Conservation (phyloP, 2,329 filamentous ascomycete genomes). For the Ophiosphaerella narmari region DNA sequence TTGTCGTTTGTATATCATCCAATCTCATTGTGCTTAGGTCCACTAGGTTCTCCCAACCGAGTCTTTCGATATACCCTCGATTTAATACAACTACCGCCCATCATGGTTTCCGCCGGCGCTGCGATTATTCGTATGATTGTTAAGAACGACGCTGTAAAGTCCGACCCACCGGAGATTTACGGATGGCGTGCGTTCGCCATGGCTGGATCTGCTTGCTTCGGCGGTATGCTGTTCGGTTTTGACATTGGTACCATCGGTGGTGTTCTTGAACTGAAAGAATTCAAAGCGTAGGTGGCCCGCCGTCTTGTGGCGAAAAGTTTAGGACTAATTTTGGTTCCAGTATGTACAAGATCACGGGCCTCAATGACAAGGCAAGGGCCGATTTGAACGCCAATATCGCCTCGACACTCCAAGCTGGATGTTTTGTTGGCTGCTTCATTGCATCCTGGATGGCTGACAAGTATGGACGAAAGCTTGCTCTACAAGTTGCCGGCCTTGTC, state of each 20-base stretch:
- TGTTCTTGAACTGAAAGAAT: conserved; percentile 64
- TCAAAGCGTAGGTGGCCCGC: conserved; percentile 54
- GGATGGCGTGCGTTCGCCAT: conserved; percentile 70
- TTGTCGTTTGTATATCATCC: background rate
- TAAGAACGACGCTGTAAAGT: conserved; percentile 72
- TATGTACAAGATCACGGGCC: conserved; percentile 57
- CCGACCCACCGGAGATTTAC: conserved; percentile 70
- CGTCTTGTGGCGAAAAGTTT: conserved; percentile 6
- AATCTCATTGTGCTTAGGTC: conserved; percentile 1
- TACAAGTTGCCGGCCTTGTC: conserved; percentile 62
- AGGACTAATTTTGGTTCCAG: conserved; percentile 37
- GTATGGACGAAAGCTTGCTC: conserved; percentile 59
- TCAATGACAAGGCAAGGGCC: conserved; percentile 50
- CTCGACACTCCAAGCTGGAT: conserved; percentile 71
- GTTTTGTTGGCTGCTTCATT: conserved; percentile 67
- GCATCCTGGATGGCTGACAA: conserved; percentile 60
- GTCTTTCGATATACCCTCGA: no score
- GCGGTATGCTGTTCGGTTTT: conserved; percentile 70
- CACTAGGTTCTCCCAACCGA: background rate
- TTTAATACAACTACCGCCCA: background rate
- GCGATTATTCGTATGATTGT: conserved; percentile 61
- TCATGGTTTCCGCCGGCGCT: conserved; percentile 28
- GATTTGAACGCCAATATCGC: conserved; percentile 70
- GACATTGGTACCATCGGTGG: conserved; percentile 71
- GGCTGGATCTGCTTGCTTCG: conserved; percentile 69